Evolutionary conservation across 176 grass and related monocot species (phyloP), one percentile per base, ranked within the genome.

Genomic region (Bothriochloa decipiens): DNA sequence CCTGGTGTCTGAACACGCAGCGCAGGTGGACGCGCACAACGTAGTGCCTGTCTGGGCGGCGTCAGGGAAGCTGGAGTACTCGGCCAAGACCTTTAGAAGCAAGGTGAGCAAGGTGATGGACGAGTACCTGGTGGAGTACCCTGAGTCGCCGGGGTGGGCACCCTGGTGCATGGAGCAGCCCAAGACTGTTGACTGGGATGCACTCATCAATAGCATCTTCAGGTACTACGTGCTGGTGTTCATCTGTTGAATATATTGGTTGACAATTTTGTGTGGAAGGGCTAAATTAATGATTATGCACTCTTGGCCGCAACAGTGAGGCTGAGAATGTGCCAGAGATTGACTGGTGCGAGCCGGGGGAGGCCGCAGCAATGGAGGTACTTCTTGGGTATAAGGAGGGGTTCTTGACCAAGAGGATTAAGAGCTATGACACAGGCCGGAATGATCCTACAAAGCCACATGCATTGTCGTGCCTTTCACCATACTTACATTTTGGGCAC

Each of bases 401-500:
- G 26, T 98, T 93, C 63, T 81, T 98, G 29, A 93, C 89, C 0
- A 95, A 87, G 85, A 98, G 89, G 84, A 87, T 98, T 73, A 98
- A 93, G 87, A 84, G 39, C 68, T 98, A 98, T 60, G 81, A 88
- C 10, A 88, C 55, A 4, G 85, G 90, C 63, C 81, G 95, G 3
- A 98, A 98, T 39, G 89, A 95, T 88, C 95, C 95, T 62, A 79
- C 82, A 45, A 98, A 98, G 80, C 87, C 95, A 68, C 84, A 3
- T 25, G 89, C 86, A 43, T 66, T 90, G 65, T 98, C 95, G 0
- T 78, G 85, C 55, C 92, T 98, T 25, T 98, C 95, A 0, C 92
- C 95, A 13, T 98, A 98, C 84, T 78, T 98, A 64, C 95, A 98
- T 77, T 98, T 98, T 86, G 95, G 95, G 72, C 92, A 98, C 32